Base-by-base conservation (phyloP, 1,139 yeast species). In the Blastobotrys illinoisensis region DNA sequence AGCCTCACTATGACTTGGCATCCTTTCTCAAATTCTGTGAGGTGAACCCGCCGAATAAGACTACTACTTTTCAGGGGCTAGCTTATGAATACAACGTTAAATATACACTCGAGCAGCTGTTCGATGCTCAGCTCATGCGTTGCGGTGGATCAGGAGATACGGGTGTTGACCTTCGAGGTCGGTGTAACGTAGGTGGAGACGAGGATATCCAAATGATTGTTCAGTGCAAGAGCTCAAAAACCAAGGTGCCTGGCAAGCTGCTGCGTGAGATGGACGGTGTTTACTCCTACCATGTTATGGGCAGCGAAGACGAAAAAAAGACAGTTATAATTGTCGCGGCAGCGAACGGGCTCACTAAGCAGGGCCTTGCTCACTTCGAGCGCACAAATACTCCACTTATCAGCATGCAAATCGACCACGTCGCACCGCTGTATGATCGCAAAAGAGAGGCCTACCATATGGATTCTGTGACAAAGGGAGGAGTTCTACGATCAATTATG, bases 91-190 rank as follows among this genome's bases (percentile, higher is more conserved):
- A 82, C 46, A 73, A 80, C 1, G 60, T 56, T 75, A 81, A 36
- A 76, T 79, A 64, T 72, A 79, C 50, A 75, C 79, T 59, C 69
- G 73, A 53, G 55, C 69, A 1, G 66, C 73, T 49, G 68, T 83
- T 26, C 63, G 40, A 45, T 2, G 56, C 70, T 3, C 54, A 77
- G 23, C 57, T 64, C 5, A 76, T 74, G 54, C 74, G 78, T 47
- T 62, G 54, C 28, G 95, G 95, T 1, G 93, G 95, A 0, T 74
- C 88, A 0, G 79, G 80, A 58, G 96, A 88, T 64, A 79, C 80
- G 51, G 96, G 96, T 0, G 76, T 86, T 5, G 96, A 88, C 67
- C 72, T 87, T 51, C 56, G 46, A 56, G 74, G 58, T 54, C 58
- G 50, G 65, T 32, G 40, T 5, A 13, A 13, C 40, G 40, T 32